Base-by-base conservation (phyloP, 2,329 filamentous ascomycete species). In the Botrytis elliptica region DNA sequence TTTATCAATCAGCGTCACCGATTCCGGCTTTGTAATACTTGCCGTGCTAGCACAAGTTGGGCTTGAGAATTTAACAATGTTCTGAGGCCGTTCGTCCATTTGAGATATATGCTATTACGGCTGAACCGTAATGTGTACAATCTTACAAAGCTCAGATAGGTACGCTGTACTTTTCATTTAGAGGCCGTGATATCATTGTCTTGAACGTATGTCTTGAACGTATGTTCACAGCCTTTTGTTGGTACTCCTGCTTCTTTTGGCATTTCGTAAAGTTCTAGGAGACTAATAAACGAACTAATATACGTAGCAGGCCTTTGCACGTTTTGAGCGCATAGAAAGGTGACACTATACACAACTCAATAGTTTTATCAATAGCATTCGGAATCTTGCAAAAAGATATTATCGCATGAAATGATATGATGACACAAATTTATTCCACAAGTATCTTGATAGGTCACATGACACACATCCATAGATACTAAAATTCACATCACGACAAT, bases 361-460 rank as follows among this genome's bases (percentile, higher is more conserved):
- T 7, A 25, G 49, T 55, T 7, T 29, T 16, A 33, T 33, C 33
- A 33, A n/a, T n/a, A n/a, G 25, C 4, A 55, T n/a, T 29, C 5
- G 5, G 12, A 55, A 25, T 55, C 6, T n/a, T n/a, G 25, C 25
- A n/a, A 55, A 16, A n/a, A 1, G 1, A 0, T 0, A 55, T n/a
- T 7, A 3, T 14, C 25, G 12, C 25, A 12, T 16, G 4, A 7
- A 55, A n/a, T 14, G 25, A 55, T n/a, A n/a, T 5, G 12, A 55
- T 55, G 49, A 16, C 4, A 22, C 49, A n/a, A n/a, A 1, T 2
- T n/a, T 5, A 0, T 14, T 7, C 4, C 49, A n/a, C 25, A 16
- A 16, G n/a, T n/a, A 55, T 7, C 5, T n/a, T 55, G 12, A 14
- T 7, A 55, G 10, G 25, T 14, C 12, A 29, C 49, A n/a, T 6